Conservation (phyloP, 2,329 filamentous ascomycete genomes). For the Neofusicoccum cordaticola region DNA sequence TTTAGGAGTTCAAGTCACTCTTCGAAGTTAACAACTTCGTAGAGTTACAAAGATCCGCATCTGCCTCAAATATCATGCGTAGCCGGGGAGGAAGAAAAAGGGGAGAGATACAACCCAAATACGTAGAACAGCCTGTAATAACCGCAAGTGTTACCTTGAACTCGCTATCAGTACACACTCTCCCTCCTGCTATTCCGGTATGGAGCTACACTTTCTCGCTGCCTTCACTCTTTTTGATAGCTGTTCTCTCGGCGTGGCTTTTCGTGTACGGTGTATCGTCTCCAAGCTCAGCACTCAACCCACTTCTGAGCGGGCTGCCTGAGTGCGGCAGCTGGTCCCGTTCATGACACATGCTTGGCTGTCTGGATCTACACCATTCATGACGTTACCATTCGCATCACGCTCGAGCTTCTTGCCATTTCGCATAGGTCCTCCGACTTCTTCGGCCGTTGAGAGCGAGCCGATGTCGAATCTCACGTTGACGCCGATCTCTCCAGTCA, state of each 20-base stretch:
- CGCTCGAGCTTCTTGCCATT: neutral
- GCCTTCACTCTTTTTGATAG: too few species aligned
- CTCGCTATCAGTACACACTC: too few species aligned
- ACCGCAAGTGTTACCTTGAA: too few species aligned
- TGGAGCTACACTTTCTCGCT: too few species aligned
- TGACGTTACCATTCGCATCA: neutral
- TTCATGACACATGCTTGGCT: conserved; percentile 17
- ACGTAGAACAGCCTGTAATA: too few species aligned
- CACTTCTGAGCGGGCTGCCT: conserved; percentile 19
- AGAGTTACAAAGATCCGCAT: too few species aligned
- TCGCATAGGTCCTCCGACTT: conserved; percentile 24
- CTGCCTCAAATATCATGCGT: too few species aligned
- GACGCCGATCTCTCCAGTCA: conserved; percentile 25
- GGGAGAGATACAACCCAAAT: too few species aligned
- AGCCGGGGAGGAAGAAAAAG: too few species aligned
- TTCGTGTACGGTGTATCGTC: conserved; percentile 22
- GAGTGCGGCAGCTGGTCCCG: neutral
- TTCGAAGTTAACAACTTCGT: too few species aligned
- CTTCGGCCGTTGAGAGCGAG: conserved; percentile 22
- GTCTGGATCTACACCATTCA: conserved; percentile 10
- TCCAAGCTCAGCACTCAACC: conserved; percentile 21
- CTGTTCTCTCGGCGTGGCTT: conserved; percentile 20
- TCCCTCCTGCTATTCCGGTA: too few species aligned
- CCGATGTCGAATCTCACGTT: conserved; percentile 23
- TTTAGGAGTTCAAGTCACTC: too few species aligned